phyloP scores from a whole-genome alignment of 148 eudicot species.

The Amaranthus hypochondriacus region DNA sequence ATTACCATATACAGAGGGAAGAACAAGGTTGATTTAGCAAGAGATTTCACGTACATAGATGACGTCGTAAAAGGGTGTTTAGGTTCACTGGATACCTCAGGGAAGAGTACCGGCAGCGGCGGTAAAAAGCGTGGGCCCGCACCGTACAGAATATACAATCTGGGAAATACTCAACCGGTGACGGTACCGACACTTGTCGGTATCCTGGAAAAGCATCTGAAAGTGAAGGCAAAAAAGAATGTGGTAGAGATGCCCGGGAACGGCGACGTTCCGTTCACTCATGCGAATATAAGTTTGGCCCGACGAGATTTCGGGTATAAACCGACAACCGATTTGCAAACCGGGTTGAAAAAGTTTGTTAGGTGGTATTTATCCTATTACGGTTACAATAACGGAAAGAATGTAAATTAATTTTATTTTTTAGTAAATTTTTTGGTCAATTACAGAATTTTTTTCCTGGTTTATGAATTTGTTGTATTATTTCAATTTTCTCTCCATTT shows the following conservation, averaged over 20 bases:
- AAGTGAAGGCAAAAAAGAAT: conserved; percentile 68
- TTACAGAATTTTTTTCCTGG: conserved; percentile 10
- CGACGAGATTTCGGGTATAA: conserved; percentile 57
- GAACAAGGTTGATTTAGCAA: conserved; percentile 49
- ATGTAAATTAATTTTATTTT: conserved; percentile 34
- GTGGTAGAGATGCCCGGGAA: conserved; percentile 74
- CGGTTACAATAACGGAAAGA: conserved; percentile 48
- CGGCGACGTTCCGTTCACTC: conserved; percentile 80
- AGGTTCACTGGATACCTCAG: conserved; percentile 55
- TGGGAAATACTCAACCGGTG: conserved; percentile 76
- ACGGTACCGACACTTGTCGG: conserved; percentile 63
- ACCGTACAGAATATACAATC: conserved; percentile 56
- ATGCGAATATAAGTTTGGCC: conserved; percentile 65
- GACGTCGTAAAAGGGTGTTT: conserved; percentile 74
- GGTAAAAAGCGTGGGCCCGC: conserved; percentile 69
- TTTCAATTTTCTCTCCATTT: conserved; percentile 4
- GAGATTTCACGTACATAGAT: conserved; percentile 79
- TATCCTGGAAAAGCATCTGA: conserved; percentile 59
- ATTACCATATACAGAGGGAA: conserved; percentile 62
- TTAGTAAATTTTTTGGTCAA: neutral
- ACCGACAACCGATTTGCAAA: conserved; percentile 73
- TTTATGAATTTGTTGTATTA: conserved; percentile 6
- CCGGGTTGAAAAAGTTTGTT: conserved; percentile 77
- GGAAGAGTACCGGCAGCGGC: conserved; percentile 64
- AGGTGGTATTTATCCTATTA: conserved; percentile 63